Evolutionary conservation across 805 yeast genomes (phyloP), one percentile per base, ranked within the genome.

Genomic region (Candida andamanensis): DNA sequence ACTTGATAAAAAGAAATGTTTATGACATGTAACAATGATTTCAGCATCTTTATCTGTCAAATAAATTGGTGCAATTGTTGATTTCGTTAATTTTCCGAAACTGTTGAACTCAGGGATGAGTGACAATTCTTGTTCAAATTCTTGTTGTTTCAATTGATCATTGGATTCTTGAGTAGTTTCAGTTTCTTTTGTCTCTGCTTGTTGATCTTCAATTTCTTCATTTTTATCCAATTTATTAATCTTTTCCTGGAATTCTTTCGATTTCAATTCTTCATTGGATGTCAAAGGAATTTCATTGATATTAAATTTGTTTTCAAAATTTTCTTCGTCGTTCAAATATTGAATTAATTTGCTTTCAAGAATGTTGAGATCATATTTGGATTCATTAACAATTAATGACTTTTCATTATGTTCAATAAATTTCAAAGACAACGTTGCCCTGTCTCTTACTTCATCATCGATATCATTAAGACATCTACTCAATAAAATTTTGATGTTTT

Each of bases 381-480:
- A 68, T 31, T 76, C 74, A 33, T 89, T 83, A 33, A 78, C 72
- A 41, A 89, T 72, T 45, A 81, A 76, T 31, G 51, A 50, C 36
- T 58, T 56, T 31, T 54, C 49, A 6, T 54, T 45, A 29, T 44
- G 49, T 14, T 51, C 48, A 40, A 85, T 72, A 40, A 87, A 75
- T 42, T 76, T 72, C 51, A 90, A 70, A 2, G 95, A 80, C 46
- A 90, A 67, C 2, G 95, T 83, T 7, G 98, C 97, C 56, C 98
- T 80, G 56, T 90, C 98, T 68, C 98, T 85, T 20, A 92, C 98
- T 62, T 90, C 98, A 60, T 90, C 98, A 56, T 90, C 96, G 27
- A 70, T 74, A 58, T 90, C 98, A 44, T 75, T 83, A 44, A 87
- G 73, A 45, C 95, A 86, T 63, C 97, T 79, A 39, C 72, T 70